Conservation (phyloP, 345 rosid species). For the Camelina neglecta region DNA sequence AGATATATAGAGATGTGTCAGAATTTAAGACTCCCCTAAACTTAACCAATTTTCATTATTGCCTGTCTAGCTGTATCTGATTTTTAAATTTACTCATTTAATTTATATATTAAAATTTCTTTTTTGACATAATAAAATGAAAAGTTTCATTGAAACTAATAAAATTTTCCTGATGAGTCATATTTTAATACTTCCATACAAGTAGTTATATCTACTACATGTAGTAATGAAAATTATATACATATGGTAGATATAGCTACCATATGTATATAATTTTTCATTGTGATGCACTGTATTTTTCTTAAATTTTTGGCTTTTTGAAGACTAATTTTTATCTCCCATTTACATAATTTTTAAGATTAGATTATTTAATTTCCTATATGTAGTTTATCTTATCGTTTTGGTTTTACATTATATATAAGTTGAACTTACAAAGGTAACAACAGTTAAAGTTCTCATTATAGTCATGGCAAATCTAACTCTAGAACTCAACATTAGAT, state of each 20-base stretch:
- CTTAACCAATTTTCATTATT: background rate
- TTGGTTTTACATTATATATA: background rate
- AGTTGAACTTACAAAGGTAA: background rate
- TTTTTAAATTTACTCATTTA: background rate
- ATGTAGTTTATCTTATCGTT: background rate
- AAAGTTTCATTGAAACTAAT: background rate
- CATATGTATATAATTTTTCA: too few species aligned
- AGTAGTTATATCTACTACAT: background rate
- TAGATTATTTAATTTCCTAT: background rate
- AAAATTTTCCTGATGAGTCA: background rate
- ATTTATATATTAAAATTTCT: background rate
- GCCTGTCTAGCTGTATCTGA: background rate
- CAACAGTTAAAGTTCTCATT: too few species aligned
- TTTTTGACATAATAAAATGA: background rate
- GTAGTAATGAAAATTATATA: background rate
- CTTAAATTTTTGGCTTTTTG: background rate
- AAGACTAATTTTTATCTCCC: background rate
- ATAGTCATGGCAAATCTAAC: conserved; percentile 50
- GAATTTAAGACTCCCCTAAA: background rate
- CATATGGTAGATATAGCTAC: too few species aligned
- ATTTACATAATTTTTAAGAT: background rate
- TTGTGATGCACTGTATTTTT: background rate
- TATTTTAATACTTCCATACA: background rate
- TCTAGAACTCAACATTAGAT: conserved; percentile 60
- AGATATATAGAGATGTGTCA: background rate